These are phyloP conservation scores for Breviolum minutum DNA, from an alignment of 73 alveolate genomes.

Conservation along the genomic window DNA sequence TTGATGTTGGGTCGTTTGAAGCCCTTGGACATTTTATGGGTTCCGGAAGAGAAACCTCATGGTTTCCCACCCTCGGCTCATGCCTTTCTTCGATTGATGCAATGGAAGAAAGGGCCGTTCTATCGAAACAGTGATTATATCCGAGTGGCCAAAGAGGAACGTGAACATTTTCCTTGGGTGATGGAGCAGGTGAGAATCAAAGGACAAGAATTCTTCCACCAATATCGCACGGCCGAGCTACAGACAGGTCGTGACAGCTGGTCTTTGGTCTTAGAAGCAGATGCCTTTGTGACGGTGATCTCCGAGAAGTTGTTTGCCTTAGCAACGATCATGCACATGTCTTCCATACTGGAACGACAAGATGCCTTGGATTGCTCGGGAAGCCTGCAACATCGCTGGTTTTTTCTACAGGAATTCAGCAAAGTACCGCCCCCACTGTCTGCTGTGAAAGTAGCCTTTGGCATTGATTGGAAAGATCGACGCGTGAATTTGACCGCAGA, in stretches of 20 bases:
- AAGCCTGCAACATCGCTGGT: slow-evolving; percentile 16
- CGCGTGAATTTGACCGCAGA: not conserved
- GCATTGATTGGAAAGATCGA: slow-evolving; percentile 2
- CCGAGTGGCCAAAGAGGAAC: slow-evolving; percentile 44
- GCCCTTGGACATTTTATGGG: slow-evolving; percentile 27
- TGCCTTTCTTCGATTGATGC: slow-evolving; percentile 19
- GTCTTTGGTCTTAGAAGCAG: slow-evolving; percentile 44
- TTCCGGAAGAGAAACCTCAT: not conserved
- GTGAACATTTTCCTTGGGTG: slow-evolving; percentile 75
- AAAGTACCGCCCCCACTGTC: not conserved
- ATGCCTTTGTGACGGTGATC: slow-evolving; percentile 49
- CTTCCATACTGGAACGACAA: slow-evolving; percentile 32
- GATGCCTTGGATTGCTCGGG: slow-evolving; percentile 11
- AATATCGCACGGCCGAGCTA: slow-evolving; percentile 20
- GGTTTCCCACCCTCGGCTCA: slow-evolving; percentile 38
- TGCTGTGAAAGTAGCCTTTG: slow-evolving; percentile 38
- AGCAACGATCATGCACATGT: slow-evolving; percentile 34
- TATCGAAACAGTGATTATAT: slow-evolving; percentile 63
- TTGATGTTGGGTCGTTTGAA: slow-evolving; percentile 28
- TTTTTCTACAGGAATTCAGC: slow-evolving; percentile 14
- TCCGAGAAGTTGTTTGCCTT: slow-evolving; percentile 54
- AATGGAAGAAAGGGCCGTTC: slow-evolving; percentile 51
- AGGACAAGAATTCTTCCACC: slow-evolving; percentile 31
- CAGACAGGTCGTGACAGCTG: not conserved
- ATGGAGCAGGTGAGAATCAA: slow-evolving; percentile 56